Conservation (phyloP, 2,329 filamentous ascomycete genomes). For the Xylariomycetidae sp. region DNA sequence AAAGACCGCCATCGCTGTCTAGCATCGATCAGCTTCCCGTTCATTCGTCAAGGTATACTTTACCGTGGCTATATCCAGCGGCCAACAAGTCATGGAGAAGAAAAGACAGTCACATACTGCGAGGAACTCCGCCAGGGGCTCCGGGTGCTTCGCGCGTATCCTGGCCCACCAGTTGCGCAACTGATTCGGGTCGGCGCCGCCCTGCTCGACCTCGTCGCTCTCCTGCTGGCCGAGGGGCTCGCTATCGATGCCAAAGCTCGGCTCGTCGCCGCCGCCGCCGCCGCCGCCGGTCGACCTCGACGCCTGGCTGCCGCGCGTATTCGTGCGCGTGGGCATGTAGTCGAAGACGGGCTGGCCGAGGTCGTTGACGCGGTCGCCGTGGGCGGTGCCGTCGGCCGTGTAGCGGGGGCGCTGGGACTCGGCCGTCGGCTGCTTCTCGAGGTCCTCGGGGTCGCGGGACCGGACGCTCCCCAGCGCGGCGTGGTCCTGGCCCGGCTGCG, state of each 20-base stretch:
- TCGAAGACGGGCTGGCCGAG: slow-evolving; percentile 11
- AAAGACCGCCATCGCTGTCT: slow-evolving; percentile 19
- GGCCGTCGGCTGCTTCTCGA: slow-evolving; percentile 1
- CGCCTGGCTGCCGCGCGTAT: background rate
- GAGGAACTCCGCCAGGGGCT: slow-evolving; percentile 21
- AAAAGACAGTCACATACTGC: too few species aligned
- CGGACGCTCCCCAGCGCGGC: background rate
- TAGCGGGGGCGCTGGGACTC: background rate
- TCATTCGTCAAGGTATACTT: too few species aligned
- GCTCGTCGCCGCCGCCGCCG: slow-evolving; percentile 5
- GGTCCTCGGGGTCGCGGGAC: background rate
- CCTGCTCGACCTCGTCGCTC: slow-evolving; percentile 12
- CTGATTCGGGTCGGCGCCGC: slow-evolving; percentile 13
- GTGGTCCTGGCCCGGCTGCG: background rate
- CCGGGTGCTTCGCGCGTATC: slow-evolving; percentile 18
- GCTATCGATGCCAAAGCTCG: slow-evolving; percentile 15
- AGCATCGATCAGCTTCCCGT: too few species aligned
- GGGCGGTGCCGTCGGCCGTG: slow-evolving; percentile 5
- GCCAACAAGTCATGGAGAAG: too few species aligned
- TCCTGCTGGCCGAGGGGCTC: slow-evolving; percentile 17
- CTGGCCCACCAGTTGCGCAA: slow-evolving; percentile 23
- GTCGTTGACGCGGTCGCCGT: slow-evolving; percentile 6
- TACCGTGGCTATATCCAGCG: too few species aligned
- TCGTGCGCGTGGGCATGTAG: slow-evolving; percentile 1
- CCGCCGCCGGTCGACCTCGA: background rate